phyloP scores from a whole-genome alignment of 352 stramenopile genomes.

The Thalassiosira ordinaria region DNA sequence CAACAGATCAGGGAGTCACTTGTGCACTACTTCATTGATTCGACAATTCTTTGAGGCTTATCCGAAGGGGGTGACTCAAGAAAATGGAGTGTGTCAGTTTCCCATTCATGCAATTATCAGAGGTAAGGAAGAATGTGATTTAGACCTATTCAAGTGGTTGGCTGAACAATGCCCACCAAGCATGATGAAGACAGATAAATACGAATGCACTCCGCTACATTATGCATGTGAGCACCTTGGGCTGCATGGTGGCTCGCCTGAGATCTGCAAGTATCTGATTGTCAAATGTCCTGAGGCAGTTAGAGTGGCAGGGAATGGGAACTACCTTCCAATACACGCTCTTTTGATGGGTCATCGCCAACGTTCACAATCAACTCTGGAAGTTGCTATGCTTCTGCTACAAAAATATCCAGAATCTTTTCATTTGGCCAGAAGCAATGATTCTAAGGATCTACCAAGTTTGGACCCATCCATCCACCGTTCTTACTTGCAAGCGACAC shows the following conservation, averaged over 20 bases:
- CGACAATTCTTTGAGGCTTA: background rate
- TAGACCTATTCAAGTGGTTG: constrained; percentile 5
- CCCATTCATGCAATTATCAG: background rate
- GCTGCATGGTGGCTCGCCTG: background rate
- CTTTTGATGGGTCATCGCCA: background rate
- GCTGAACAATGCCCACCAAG: background rate
- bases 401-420: background rate
- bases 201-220: background rate
- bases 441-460: background rate
- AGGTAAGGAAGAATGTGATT: background rate
- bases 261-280: background rate
- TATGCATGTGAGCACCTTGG: background rate
- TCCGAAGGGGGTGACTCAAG: background rate
- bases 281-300: background rate
- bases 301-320: background rate
- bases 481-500: background rate
- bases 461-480: background rate
- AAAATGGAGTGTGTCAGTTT: background rate
- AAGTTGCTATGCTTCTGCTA: background rate
- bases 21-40: no score
- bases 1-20: no score
- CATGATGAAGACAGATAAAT: background rate
- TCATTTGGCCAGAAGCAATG: background rate
- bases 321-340: background rate
- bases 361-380: background rate